A percentile compares a stretch with the other conserved stretches of the same genome.
Evolutionary conservation across 306 rosid species (phyloP).

Genomic region (Quercus berberidifolia): DNA sequence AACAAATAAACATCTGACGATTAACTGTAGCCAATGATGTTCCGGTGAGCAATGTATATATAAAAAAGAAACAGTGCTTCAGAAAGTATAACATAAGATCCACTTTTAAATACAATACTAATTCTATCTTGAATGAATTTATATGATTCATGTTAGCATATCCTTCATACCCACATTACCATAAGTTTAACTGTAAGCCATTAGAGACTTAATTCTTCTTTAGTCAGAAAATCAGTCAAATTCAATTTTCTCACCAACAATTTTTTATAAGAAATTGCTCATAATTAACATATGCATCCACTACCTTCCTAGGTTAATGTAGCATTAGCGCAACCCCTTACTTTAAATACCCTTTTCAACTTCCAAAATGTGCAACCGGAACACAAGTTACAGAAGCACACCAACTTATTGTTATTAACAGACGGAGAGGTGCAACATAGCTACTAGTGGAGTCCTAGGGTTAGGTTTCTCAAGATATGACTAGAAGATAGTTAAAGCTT

Average conservation of each 20-base stretch:
- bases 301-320: not conserved
- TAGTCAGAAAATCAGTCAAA: constrained; percentile 15
- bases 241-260: constrained; percentile 3
- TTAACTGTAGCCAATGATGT: not conserved
- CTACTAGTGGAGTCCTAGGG: not conserved
- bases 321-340: not conserved
- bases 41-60: not conserved
- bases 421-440: not conserved
- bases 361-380: not conserved
- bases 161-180: not conserved
- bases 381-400: not conserved
- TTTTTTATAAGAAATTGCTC: not conserved
- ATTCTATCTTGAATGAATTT: not conserved
- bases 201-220: not conserved
- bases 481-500: not conserved
- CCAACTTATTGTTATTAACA: not conserved
- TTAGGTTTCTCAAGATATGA: not conserved
- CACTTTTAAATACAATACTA: not conserved
- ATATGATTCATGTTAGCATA: not conserved
- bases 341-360: not conserved
- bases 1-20: not conserved
- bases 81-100: not conserved
- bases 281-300: not conserved
- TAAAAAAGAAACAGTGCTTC: not conserved
- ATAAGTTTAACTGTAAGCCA: not conserved